Conservation (phyloP, 2,329 filamentous ascomycete genomes). For the Aspergillus japonicus region DNA sequence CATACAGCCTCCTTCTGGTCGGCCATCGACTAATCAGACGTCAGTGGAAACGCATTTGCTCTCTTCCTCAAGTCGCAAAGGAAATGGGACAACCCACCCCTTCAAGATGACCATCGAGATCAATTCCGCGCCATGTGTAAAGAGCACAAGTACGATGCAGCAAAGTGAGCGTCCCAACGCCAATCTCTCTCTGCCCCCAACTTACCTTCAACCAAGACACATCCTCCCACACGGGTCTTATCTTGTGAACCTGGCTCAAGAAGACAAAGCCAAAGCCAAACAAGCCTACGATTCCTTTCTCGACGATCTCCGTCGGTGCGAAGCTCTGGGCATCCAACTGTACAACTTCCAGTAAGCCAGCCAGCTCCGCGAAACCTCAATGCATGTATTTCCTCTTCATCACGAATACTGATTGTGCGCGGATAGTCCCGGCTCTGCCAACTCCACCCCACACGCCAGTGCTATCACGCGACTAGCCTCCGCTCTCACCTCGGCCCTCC, state of each 20-base stretch:
- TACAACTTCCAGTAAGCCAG: slow-evolving; percentile 82
- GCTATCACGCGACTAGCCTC: slow-evolving; percentile 77
- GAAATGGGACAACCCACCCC: slow-evolving; percentile 84
- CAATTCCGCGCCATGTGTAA: slow-evolving; percentile 69
- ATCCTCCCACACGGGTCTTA: slow-evolving; percentile 93
- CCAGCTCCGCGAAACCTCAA: neutral
- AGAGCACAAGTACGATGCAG: slow-evolving; percentile 68
- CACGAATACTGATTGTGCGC: slow-evolving; percentile 9
- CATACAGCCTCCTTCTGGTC: neutral
- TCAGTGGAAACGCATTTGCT: slow-evolving; percentile 83
- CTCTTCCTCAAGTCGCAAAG: slow-evolving; percentile 95
- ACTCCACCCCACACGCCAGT: slow-evolving; percentile 62
- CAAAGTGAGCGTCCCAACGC: slow-evolving; percentile 41
- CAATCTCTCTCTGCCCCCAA: neutral
- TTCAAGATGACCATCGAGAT: slow-evolving; percentile 65
- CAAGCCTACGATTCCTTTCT: slow-evolving; percentile 85
- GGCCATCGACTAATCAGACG: slow-evolving; percentile 6
- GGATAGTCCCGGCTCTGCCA: slow-evolving; percentile 70
- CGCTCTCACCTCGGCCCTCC: slow-evolving; percentile 79
- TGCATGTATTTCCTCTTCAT: neutral
- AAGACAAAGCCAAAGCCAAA: slow-evolving; percentile 72
- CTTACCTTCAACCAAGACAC: slow-evolving; percentile 48
- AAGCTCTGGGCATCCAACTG: slow-evolving; percentile 79
- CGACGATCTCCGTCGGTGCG: slow-evolving; percentile 83
- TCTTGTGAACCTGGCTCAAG: slow-evolving; percentile 90